Percentiles rank a stretch among this genome's conserved stretches.
phyloP scores from a whole-genome alignment of 1,139 yeast species.

The Debaryomycetaceae sp. region DNA sequence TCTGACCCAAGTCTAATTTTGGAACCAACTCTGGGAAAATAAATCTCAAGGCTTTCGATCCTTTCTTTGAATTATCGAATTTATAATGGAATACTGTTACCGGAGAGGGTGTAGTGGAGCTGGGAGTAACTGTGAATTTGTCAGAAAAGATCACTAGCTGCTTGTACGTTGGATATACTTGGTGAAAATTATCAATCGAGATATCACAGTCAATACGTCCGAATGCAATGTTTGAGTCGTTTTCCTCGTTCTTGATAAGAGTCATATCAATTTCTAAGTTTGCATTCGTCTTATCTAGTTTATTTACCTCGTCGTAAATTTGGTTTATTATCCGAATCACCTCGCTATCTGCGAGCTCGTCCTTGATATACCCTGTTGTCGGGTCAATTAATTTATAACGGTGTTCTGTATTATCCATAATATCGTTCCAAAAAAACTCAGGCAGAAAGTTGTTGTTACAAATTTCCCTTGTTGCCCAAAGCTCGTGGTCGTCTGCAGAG shows the following conservation, averaged over 20 bases:
- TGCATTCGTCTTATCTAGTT: background rate
- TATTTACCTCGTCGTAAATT: conserved; percentile 5
- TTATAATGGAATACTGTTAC: conserved; percentile 15
- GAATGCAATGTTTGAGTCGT: conserved; percentile 26
- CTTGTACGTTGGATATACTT: conserved; percentile 10
- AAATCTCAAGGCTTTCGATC: conserved; percentile 53
- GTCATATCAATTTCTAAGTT: conserved; percentile 8
- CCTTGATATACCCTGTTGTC: conserved; percentile 29
- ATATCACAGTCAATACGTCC: conserved; percentile 24
- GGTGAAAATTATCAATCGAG: conserved; percentile 8
- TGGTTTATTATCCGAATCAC: conserved; percentile 14
- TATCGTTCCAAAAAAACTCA: conserved; percentile 51
- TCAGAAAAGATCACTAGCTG: conserved; percentile 26
- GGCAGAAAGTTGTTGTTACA: conserved; percentile 47
- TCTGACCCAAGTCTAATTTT: conserved; percentile 5
- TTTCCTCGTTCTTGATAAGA: conserved; percentile 8
- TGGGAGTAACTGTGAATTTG: conserved; percentile 19
- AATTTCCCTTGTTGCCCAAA: conserved; percentile 60
- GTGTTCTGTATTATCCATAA: conserved; percentile 1
- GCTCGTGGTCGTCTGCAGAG: conserved; percentile 90
- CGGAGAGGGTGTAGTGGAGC: conserved; percentile 4
- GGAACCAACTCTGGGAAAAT: conserved; percentile 37
- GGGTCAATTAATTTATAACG: conserved; percentile 22
- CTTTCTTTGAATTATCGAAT: conserved; percentile 54
- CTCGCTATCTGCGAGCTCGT: conserved; percentile 29